A percentile compares a stretch with the other conserved stretches of the same genome.
phyloP scores from a whole-genome alignment of 805 yeast species.

The Barnettozyma wickerhamii region DNA sequence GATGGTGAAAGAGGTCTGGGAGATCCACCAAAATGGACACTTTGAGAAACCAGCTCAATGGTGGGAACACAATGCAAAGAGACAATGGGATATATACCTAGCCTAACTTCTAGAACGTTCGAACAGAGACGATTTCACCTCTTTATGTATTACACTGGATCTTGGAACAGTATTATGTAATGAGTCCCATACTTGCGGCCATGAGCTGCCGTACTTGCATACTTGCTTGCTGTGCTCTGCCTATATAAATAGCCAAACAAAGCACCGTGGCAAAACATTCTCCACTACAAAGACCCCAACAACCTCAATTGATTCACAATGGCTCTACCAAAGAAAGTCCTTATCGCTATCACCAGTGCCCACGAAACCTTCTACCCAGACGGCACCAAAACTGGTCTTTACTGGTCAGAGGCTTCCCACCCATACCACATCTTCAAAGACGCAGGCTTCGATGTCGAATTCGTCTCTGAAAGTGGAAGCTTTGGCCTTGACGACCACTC shows the following conservation, averaged over 20 bases:
- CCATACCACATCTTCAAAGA: slow-evolving; percentile 46
- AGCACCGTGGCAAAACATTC: not conserved
- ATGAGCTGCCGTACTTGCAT: too few species aligned
- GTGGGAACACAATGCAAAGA: slow-evolving; percentile 5
- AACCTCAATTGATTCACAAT: slow-evolving; percentile 4
- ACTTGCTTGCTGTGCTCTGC: too few species aligned
- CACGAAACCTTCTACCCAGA: slow-evolving; percentile 48
- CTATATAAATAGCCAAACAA: not conserved
- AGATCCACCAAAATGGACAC: not conserved
- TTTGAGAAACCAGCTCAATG: slow-evolving; percentile 5
- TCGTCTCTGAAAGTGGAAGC: slow-evolving; percentile 56
- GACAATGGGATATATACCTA: slow-evolving; percentile 5
- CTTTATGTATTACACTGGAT: too few species aligned
- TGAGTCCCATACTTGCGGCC: too few species aligned
- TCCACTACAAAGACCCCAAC: not conserved
- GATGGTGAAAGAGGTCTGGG: slow-evolving; percentile 8
- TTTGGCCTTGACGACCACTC: slow-evolving; percentile 60
- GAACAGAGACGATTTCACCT: too few species aligned
- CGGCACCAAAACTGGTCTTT: slow-evolving; percentile 59
- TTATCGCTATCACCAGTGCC: slow-evolving; percentile 41
- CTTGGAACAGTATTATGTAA: too few species aligned
- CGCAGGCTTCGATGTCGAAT: slow-evolving; percentile 48
- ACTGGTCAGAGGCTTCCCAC: slow-evolving; percentile 53
- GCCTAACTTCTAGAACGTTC: too few species aligned
- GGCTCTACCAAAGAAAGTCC: slow-evolving; percentile 30